phyloP scores from a whole-genome alignment of 176 grass and related monocot species.

The Oryza longistaminata region DNA sequence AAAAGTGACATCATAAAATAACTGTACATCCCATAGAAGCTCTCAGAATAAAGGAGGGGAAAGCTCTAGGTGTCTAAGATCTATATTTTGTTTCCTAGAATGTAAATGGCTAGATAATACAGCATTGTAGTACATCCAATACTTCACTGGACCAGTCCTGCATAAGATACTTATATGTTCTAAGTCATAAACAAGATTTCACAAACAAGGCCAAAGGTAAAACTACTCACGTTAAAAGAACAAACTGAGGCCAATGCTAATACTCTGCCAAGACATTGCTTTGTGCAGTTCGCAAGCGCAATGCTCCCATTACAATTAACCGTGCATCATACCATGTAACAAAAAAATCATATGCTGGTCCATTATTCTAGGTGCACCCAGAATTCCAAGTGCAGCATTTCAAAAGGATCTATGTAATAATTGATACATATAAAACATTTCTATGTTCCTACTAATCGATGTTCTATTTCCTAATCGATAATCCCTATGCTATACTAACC shows the following conservation, averaged over 20 bases:
- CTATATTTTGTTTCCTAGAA: background rate
- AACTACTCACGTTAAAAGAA: background rate
- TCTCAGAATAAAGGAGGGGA: background rate
- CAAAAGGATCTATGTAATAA: background rate
- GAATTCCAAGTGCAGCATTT: background rate
- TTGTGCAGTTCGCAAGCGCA: background rate
- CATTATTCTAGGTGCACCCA: background rate
- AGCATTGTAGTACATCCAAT: background rate
- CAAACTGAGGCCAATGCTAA: background rate
- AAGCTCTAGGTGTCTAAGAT: background rate
- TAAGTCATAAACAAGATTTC: background rate
- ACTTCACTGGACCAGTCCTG: background rate
- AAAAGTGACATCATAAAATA: background rate
- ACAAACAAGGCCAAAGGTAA: background rate
- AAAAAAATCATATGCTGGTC: background rate
- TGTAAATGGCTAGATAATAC: background rate
- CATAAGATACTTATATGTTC: background rate
- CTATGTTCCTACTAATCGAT: background rate
- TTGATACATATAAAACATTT: conserved; percentile 7
- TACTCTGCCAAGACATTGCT: background rate
- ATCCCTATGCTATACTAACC: background rate
- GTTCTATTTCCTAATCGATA: background rate
- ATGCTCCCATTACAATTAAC: background rate
- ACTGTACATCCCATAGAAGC: background rate
- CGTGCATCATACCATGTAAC: background rate